phyloP scores from a whole-genome alignment of 371 early-diverging fungal species.

The Rhizopus microsporus region DNA sequence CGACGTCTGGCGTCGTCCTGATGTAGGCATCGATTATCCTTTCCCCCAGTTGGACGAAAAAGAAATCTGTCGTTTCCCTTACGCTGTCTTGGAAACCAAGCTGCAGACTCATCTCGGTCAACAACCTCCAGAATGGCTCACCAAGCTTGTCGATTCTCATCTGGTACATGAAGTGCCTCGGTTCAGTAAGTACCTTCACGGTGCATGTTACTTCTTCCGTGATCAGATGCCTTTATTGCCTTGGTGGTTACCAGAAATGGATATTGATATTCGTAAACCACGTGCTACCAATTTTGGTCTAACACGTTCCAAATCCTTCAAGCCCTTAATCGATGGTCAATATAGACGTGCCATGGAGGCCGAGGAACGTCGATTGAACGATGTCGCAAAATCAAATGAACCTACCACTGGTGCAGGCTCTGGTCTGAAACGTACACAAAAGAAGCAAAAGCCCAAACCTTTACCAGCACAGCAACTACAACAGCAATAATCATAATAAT shows the following conservation, averaged over 20 bases:
- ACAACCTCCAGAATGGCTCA: conserved; percentile 91
- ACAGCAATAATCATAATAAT: neutral
- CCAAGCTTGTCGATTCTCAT: conserved; percentile 78
- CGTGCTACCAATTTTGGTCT: conserved; percentile 44
- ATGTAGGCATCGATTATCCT: conserved; percentile 82
- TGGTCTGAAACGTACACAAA: neutral
- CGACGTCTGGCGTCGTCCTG: conserved; percentile 88
- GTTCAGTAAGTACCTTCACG: conserved; percentile 97
- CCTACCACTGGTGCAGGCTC: conserved; percentile 7
- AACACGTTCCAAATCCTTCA: conserved; percentile 27
- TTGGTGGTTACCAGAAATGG: conserved; percentile 94
- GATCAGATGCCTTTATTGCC: conserved; percentile 86
- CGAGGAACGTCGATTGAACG: conserved; percentile 30
- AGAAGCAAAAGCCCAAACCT: neutral
- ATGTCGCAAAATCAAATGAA: conserved; percentile 22
- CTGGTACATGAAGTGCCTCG: conserved; percentile 96
- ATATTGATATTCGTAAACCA: conserved; percentile 77
- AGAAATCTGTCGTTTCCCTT: conserved; percentile 89
- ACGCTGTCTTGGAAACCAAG: conserved; percentile 97
- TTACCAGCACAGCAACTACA: neutral
- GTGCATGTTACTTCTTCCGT: conserved; percentile 85
- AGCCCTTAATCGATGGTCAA: conserved; percentile 37
- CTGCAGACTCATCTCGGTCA: conserved; percentile 87
- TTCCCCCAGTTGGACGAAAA: conserved; percentile 76
- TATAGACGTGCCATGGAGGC: conserved; percentile 32